Conservation (phyloP, 2,329 filamentous ascomycete species). For the Phoma herbarum region DNA sequence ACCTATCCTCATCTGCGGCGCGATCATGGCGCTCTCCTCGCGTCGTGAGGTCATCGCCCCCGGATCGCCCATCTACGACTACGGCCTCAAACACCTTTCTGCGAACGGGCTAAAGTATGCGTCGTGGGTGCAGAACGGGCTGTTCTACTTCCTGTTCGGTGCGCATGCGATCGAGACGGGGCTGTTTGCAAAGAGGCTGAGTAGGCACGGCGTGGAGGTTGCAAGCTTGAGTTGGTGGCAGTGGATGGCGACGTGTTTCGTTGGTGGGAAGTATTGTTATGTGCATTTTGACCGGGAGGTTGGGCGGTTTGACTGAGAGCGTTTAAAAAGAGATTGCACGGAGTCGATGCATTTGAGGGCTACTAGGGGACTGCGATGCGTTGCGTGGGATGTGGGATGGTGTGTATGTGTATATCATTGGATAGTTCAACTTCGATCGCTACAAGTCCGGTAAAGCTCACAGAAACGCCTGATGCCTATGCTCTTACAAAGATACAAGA, state of each 20-base stretch:
- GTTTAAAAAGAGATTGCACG: neutral
- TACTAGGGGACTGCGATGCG: neutral
- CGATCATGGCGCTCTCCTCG: slow-evolving; percentile 38
- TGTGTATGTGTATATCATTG: slow-evolving; percentile 11
- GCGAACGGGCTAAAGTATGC: slow-evolving; percentile 24
- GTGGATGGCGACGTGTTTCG: slow-evolving; percentile 39
- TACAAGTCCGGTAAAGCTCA: slow-evolving; percentile 12
- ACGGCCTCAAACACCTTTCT: slow-evolving; percentile 21
- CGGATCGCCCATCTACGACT: slow-evolving; percentile 30
- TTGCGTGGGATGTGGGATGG: neutral
- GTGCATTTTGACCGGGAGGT: slow-evolving; percentile 35
- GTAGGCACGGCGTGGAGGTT: slow-evolving; percentile 27
- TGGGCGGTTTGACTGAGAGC: slow-evolving; percentile 9
- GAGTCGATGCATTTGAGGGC: neutral
- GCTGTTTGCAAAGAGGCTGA: slow-evolving; percentile 29
- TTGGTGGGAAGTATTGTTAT: slow-evolving; percentile 35
- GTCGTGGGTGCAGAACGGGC: slow-evolving; percentile 31
- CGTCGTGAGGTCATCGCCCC: slow-evolving; percentile 29
- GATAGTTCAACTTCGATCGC: slow-evolving; percentile 2
- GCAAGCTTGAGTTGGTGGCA: slow-evolving; percentile 32
- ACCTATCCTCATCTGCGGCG: slow-evolving; percentile 33
- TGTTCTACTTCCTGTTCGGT: slow-evolving; percentile 38
- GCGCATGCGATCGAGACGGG: slow-evolving; percentile 35
- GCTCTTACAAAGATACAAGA: slow-evolving; percentile 26
- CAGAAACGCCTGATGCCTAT: slow-evolving; percentile 29